phyloP scores from a whole-genome alignment of 2,329 filamentous ascomycete species.

The Diaporthe ampelina region DNA sequence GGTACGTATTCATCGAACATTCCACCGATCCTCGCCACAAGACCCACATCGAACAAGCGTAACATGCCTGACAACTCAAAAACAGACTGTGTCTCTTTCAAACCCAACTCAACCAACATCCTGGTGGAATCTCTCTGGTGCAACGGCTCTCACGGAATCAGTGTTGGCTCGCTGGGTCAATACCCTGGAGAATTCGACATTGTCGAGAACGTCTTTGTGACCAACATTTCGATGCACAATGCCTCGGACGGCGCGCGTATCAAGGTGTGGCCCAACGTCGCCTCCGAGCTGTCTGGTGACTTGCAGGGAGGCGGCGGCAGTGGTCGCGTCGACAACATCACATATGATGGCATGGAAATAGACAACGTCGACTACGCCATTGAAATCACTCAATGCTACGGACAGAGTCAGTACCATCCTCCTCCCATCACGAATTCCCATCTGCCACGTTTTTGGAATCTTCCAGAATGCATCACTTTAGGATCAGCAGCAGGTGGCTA shows the following conservation, averaged over 20 bases:
- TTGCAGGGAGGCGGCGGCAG: slow-evolving; percentile 71
- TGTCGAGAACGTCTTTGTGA: slow-evolving; percentile 77
- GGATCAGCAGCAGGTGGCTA: no score
- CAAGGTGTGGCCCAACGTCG: slow-evolving; percentile 68
- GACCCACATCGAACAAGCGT: not conserved
- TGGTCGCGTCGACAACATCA: slow-evolving; percentile 73
- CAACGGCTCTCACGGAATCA: slow-evolving; percentile 80
- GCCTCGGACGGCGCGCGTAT: slow-evolving; percentile 77
- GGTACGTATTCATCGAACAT: slow-evolving; percentile 45
- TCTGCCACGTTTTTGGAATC: no score
- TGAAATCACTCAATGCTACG: slow-evolving; percentile 61
- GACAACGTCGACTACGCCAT: slow-evolving; percentile 74
- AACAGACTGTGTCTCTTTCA: slow-evolving; percentile 77
- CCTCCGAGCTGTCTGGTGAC: slow-evolving; percentile 55
- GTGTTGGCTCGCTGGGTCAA: slow-evolving; percentile 79
- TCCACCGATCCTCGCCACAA: no score
- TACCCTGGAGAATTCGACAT: slow-evolving; percentile 75
- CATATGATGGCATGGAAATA: slow-evolving; percentile 69
- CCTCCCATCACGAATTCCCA: no score
- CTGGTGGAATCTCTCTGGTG: slow-evolving; percentile 77
- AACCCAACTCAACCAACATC: slow-evolving; percentile 79
- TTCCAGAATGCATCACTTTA: no score
- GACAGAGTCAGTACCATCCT: slow-evolving; percentile 54
- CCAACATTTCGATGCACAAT: slow-evolving; percentile 71
- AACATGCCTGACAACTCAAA: not conserved